phyloP scores from a whole-genome alignment of 129 eudicot genomes.

The Ambrosia artemisiifolia region DNA sequence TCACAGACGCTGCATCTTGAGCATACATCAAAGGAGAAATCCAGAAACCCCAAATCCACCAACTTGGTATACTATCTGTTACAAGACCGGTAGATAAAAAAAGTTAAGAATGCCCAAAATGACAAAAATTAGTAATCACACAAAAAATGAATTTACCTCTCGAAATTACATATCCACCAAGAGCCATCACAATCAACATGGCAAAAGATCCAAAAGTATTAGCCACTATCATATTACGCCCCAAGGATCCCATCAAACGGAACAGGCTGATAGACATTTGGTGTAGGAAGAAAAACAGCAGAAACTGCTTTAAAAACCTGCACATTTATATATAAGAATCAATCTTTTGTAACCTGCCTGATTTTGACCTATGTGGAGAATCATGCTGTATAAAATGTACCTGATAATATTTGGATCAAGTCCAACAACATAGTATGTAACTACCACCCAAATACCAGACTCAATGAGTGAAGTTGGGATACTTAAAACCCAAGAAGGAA shows the following conservation, averaged over 20 bases:
- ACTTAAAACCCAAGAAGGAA: constrained; percentile 94
- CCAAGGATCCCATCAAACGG: constrained; percentile 94
- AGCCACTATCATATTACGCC: constrained; percentile 96
- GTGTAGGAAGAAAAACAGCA: constrained; percentile 78
- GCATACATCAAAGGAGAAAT: constrained; percentile 94
- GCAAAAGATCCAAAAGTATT: constrained; percentile 99
- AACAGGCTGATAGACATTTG: constrained; percentile 91
- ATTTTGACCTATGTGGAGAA: neutral
- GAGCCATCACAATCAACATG: constrained; percentile 96
- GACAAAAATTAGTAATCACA: neutral
- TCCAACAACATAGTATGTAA: constrained; percentile 87
- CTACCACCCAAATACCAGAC: constrained; percentile 92
- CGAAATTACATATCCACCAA: constrained; percentile 92
- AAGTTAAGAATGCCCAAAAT: neutral
- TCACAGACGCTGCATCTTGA: constrained; percentile 92
- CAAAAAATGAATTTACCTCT: constrained; percentile 47
- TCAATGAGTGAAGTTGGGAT: constrained; percentile 89
- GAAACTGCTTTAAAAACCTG: constrained; percentile 81
- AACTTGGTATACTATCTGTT: constrained; percentile 83
- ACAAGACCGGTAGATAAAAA: constrained; percentile 12
- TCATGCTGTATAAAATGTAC: constrained; percentile 32
- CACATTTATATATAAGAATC: constrained; percentile 15
- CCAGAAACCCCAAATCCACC: constrained; percentile 99
- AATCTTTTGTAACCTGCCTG: constrained; percentile 2
- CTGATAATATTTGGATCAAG: constrained; percentile 83